Conservation (phyloP, 2,329 filamentous ascomycete genomes). For the Celoporthe dispersa region DNA sequence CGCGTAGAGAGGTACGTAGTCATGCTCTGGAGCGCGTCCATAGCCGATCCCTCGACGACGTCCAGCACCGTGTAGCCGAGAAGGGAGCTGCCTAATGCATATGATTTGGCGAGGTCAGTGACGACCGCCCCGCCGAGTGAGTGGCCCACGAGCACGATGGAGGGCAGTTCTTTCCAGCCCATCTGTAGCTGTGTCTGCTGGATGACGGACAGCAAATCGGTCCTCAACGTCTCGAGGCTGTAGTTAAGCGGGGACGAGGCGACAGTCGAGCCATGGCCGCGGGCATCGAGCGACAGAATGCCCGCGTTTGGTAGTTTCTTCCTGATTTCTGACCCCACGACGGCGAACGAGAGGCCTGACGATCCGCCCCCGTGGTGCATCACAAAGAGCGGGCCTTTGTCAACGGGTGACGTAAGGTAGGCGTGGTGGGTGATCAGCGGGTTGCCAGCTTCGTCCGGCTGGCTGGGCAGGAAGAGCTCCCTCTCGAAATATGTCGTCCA, state of each 20-base stretch:
- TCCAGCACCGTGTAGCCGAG: constrained; percentile 90
- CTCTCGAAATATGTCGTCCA: constrained; percentile 94
- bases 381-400: constrained; percentile 80
- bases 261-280: constrained; percentile 81
- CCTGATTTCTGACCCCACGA: constrained; percentile 76
- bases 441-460: constrained; percentile 43
- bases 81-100: constrained; percentile 67
- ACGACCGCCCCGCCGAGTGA: constrained; percentile 91
- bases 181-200: constrained; percentile 68
- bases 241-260: constrained; percentile 62
- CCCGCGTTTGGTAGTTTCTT: constrained; percentile 79
- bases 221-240: constrained; percentile 71
- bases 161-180: constrained; percentile 74
- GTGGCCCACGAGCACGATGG: constrained; percentile 84
- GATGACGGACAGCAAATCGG: constrained; percentile 74
- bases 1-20: constrained; percentile 85
- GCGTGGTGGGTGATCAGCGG: constrained; percentile 72
- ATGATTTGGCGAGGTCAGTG: constrained; percentile 76
- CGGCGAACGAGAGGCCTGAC: constrained; percentile 88
- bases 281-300: constrained; percentile 81
- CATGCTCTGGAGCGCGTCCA: constrained; percentile 95
- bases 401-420: constrained; percentile 82
- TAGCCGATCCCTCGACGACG: constrained; percentile 93
- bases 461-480: constrained; percentile 72
- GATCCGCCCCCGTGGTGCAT: constrained; percentile 95